Conservation (phyloP, 768 basidiomycete genomes). For the Imleria badia region DNA sequence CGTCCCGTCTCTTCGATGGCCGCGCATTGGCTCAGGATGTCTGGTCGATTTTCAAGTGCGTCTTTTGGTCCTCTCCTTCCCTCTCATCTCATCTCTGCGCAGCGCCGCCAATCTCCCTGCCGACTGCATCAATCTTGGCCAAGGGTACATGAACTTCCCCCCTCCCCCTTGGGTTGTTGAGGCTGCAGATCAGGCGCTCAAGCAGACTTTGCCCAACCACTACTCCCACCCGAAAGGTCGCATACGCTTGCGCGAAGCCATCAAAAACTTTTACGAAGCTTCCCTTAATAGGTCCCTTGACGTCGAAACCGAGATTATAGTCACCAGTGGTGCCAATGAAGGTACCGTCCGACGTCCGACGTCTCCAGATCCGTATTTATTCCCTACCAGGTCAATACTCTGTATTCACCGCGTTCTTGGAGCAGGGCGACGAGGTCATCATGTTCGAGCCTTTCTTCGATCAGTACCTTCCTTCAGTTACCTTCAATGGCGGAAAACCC, state of each 20-base stretch:
- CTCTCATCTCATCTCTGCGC: slow-evolving; percentile 10
- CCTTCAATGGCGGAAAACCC: slow-evolving; percentile 91
- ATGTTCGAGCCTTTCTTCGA: slow-evolving; percentile 99
- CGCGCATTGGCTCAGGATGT: slow-evolving; percentile 81
- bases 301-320: slow-evolving; percentile 84
- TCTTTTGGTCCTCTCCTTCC: slow-evolving; percentile 3
- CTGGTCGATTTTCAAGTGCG: slow-evolving; percentile 88
- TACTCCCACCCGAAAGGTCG: slow-evolving; percentile 92
- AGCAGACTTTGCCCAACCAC: slow-evolving; percentile 66
- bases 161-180: slow-evolving; percentile 79
- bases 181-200: slow-evolving; percentile 70
- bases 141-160: slow-evolving; percentile 91
- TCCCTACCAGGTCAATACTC: slow-evolving; percentile 73
- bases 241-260: slow-evolving; percentile 82
- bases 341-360: slow-evolving; percentile 43
- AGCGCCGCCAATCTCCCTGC: slow-evolving; percentile 86
- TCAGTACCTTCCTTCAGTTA: slow-evolving; percentile 89
- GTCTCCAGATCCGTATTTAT: slow-evolving; percentile 1
- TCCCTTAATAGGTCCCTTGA: slow-evolving; percentile 69
- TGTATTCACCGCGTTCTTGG: slow-evolving; percentile 88
- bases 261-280: slow-evolving; percentile 76
- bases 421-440: slow-evolving; percentile 94
- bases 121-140: slow-evolving; percentile 95
- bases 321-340: slow-evolving; percentile 97
- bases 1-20: slow-evolving; percentile 71